Conservation (phyloP, 2,329 filamentous ascomycete species). For the Epichloe typhina region DNA sequence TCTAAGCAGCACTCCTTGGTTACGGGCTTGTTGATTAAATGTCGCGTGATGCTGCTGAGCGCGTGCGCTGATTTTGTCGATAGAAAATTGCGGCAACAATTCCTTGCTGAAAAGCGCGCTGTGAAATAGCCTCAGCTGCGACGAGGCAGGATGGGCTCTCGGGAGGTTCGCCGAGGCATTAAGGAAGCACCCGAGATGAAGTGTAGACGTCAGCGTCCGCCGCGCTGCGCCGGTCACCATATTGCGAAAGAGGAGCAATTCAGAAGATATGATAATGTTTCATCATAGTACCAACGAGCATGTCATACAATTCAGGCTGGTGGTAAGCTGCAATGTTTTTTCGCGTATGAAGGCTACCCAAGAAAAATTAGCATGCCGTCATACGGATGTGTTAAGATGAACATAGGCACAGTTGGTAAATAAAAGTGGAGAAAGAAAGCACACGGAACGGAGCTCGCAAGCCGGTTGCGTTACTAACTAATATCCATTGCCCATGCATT, state of each 20-base stretch:
- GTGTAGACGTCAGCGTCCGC: constrained; percentile 35
- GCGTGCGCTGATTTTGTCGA: constrained; percentile 1
- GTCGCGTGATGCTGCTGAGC: background rate
- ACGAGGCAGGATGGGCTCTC: constrained; percentile 11
- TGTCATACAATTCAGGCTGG: background rate
- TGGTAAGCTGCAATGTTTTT: background rate
- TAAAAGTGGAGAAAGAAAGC: background rate
- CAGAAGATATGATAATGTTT: constrained; percentile 12
- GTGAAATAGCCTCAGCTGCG: background rate
- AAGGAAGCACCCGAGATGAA: constrained; percentile 20
- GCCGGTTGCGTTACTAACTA: too few relatives aligned
- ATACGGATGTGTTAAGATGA: background rate
- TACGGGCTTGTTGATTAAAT: background rate
- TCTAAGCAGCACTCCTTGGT: background rate
- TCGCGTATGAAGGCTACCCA: background rate
- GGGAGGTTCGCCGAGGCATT: constrained; percentile 8
- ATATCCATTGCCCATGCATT: too few relatives aligned
- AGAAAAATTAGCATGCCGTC: constrained; percentile 1
- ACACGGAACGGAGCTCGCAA: too few relatives aligned
- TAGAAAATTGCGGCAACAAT: background rate
- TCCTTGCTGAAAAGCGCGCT: background rate
- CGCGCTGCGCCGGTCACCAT: constrained; percentile 39
- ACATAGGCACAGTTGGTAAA: background rate
- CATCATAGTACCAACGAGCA: constrained; percentile 14
- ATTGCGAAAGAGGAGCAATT: constrained; percentile 15